These are phyloP conservation scores for Aegle marmelos DNA, from an alignment of 345 rosid genomes.

Conservation along the genomic window DNA sequence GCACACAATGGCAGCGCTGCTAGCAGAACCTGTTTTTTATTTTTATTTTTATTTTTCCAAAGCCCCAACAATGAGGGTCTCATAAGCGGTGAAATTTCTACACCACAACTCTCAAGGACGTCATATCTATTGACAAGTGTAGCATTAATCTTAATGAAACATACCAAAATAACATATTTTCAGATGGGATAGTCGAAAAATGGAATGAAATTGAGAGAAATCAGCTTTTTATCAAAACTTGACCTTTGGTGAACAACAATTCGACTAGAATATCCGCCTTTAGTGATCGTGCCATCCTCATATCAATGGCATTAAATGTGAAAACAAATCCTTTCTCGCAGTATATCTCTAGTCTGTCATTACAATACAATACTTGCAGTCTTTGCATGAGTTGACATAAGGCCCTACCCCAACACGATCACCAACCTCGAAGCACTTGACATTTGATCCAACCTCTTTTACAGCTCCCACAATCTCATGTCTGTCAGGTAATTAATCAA, in stretches of 20 bases:
- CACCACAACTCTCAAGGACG: too few species aligned
- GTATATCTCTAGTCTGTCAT: slow-evolving; percentile 22
- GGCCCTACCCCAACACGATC: slow-evolving; percentile 39
- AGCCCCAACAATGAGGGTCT: too few species aligned
- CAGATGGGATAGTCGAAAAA: too few species aligned
- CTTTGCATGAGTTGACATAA: slow-evolving; percentile 25
- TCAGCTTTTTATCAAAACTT: neutral
- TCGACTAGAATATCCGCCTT: slow-evolving; percentile 44
- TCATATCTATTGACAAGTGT: too few species aligned
- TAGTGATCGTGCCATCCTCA: slow-evolving; percentile 36
- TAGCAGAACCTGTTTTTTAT: slow-evolving; percentile 33
- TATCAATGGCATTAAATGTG: slow-evolving; percentile 36
- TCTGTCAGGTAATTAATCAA: neutral
- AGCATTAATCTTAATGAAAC: too few species aligned
- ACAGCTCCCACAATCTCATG: slow-evolving; percentile 42
- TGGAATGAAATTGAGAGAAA: too few species aligned
- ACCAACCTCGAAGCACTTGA: slow-evolving; percentile 23
- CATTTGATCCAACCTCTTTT: slow-evolving; percentile 27
- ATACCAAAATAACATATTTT: too few species aligned
- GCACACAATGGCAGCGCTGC: slow-evolving; percentile 47
- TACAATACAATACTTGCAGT: slow-evolving; percentile 27
- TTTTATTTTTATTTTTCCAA: too few species aligned
- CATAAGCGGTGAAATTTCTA: too few species aligned
- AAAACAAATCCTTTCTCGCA: slow-evolving; percentile 27
- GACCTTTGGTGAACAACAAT: slow-evolving; percentile 33